Conservation (phyloP, 768 basidiomycete species). For the Leccinum disarticulatum region DNA sequence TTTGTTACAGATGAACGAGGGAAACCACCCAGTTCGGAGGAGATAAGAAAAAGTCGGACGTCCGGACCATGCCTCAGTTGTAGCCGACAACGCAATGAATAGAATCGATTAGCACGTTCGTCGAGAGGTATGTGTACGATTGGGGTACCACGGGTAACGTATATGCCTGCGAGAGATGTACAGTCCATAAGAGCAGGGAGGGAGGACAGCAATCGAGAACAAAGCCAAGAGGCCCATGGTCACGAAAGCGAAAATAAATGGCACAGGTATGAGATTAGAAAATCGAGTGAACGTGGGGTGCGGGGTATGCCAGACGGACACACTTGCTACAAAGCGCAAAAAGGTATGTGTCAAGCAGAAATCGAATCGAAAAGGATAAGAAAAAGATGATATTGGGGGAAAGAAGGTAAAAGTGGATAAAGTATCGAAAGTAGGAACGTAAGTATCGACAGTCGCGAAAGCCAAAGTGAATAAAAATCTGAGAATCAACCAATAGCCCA, state of each 20-base stretch:
- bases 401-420: conserved; percentile 32
- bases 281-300: conserved; percentile 33
- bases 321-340: conserved; percentile 22
- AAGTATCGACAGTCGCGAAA: conserved; percentile 32
- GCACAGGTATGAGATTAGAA: conserved; percentile 30
- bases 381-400: conserved; percentile 26
- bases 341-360: conserved; percentile 34
- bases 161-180: conserved; percentile 23
- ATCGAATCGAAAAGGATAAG: conserved; percentile 30
- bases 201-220: conserved; percentile 26
- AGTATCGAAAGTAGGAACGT: conserved; percentile 23
- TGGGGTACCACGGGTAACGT: conserved; percentile 21
- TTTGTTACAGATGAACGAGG: neutral
- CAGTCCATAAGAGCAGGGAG: conserved; percentile 21
- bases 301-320: conserved; percentile 25
- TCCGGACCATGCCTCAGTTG: neutral
- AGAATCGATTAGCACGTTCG: conserved; percentile 13
- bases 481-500: conserved; percentile 65
- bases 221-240: conserved; percentile 19
- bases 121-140: conserved; percentile 9
- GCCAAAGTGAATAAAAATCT: conserved; percentile 46
- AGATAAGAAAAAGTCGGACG: neutral
- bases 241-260: conserved; percentile 31
- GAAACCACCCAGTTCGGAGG: neutral
- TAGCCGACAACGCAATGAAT: neutral